Base-by-base conservation (phyloP, 768 basidiomycete genomes). In the Phanerochaete carnosa region DNA sequence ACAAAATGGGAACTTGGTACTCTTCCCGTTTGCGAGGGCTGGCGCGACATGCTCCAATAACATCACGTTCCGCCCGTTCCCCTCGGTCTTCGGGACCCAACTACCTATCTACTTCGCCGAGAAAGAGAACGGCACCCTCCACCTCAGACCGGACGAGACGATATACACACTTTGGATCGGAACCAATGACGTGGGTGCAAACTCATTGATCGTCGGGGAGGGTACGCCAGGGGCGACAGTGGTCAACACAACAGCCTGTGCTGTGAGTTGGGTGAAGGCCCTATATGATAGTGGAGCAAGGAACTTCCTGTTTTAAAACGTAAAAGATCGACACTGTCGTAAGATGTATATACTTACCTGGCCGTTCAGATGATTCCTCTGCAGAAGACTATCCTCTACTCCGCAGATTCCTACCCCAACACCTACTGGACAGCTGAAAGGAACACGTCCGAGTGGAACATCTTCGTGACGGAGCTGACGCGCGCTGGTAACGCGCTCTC, bases 231-330 rank as follows among this genome's bases (percentile, higher is more conserved):
- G 72, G 0, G 83, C 84, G 16, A 86, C 83, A 1, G 69, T 89
- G 56, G 84, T 87, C 9, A 77, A 87, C 51, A 84, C 85, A 0
- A 77, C 81, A 22, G 67, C 67, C 19, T 88, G 88, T 65, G 83
- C 82, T 68, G 73, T 88, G 3, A 80, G 85, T 50, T 87, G 84
- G 80, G 76, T 89, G 29, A 81, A 77, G 62, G 73, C 74, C 1
- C 66, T 89, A 39, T 86, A 88, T 65, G 67, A 78, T 12, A 77
- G 71, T 52, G 87, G 88, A 5, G 87, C 84, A 3, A 76, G 86
- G 47, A 86, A 89, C 65, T 87, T 89, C 66, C 69, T 89, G 53
- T 85, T 89, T 75, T 85, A 87, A 63, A 88, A 87, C 64, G 87
- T 86, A 61, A 71, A 83, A 32, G 8, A 13, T 55, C 23, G 2